A percentile compares a stretch with the other conserved stretches of the same genome.
Evolutionary conservation across 352 stramenopile species (phyloP).

Genomic region (Peronospora belbahrii): DNA sequence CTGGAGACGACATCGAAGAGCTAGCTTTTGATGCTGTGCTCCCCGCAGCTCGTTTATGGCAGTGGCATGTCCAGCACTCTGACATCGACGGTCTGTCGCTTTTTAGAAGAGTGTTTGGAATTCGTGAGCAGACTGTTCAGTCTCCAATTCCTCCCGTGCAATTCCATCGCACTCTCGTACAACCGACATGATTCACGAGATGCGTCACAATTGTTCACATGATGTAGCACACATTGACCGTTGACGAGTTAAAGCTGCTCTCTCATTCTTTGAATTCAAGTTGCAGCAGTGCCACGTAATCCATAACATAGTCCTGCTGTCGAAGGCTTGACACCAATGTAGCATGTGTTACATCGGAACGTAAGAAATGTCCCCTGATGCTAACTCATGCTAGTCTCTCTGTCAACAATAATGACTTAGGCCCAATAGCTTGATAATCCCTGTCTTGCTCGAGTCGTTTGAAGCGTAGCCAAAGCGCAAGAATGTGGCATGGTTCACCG

Average conservation of each 20-base stretch:
- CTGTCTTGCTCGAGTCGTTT: neutral
- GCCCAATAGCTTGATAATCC: neutral
- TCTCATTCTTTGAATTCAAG: constrained; percentile 9
- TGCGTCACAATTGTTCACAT: constrained; percentile 1
- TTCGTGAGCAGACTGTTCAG: too few species aligned
- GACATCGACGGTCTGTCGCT: too few species aligned
- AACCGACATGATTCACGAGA: too few species aligned
- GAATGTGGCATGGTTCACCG: neutral
- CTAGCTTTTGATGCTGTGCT: too few species aligned
- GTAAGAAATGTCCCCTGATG: constrained; percentile 30
- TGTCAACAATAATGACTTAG: neutral
- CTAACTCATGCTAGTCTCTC: neutral
- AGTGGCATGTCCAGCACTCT: too few species aligned
- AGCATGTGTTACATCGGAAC: too few species aligned
- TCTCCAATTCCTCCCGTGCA: constrained; percentile 41
- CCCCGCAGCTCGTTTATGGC: too few species aligned
- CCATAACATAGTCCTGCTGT: constrained; percentile 31
- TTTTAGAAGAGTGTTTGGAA: too few species aligned
- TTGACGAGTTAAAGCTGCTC: constrained; percentile 16
- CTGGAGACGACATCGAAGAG: too few species aligned
- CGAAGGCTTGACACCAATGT: constrained; percentile 45
- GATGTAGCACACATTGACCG: constrained; percentile 26
- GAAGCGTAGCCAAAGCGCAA: neutral
- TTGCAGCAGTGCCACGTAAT: constrained; percentile 3
- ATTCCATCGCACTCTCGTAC: constrained; percentile 26